Base-by-base conservation (phyloP, 352 stramenopile species). In the Phytophthora uliginosa region DNA sequence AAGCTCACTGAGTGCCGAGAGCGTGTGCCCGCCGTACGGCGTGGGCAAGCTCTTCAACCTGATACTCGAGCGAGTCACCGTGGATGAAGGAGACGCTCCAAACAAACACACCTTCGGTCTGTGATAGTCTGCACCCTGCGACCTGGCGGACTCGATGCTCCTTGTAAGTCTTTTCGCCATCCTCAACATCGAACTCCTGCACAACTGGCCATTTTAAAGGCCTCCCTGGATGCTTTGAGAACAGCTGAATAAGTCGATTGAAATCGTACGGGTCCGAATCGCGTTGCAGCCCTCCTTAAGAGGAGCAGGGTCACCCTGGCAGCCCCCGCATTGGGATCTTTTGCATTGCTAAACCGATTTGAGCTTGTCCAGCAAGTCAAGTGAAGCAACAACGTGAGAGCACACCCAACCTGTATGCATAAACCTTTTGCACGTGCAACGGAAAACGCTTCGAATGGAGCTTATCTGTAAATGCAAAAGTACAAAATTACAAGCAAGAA, bases 21-120 rank as follows among this genome's bases (percentile, higher is more conserved):
- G 54, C 34, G 7, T 60, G 24, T 20, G 54, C 54, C 20, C 34
- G 20, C 12, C 34, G 54, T 7, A 50, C 12, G 6, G 33, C 54
- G 33, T 60, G 54, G 18, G 10, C 54, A 9, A 60, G 34, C 28
- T 60, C 54, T 9, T 60, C 54, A 18, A 50, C 54, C 24, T 36
- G 54, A 34, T 61, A 60, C 13, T 60, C 34, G 5, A 61, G n/a
- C 10, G 55, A 50, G 20, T 61, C 55, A 5, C 55, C 55, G 26
- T 61, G 33, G 22, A 34, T 33, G 20, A 61, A 61, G 15, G 20
- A 5, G 12, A 61, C 55, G 20, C 55, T 61, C 55, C 55, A 61
- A 4, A 61, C 22, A 34, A 52, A 34, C 9, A 61, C 55, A 34
- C 55, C 55, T 28, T 61, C 55, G 7, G n/a, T 51, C 5, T 31